Percentiles rank a stretch among this genome's conserved stretches.
These are phyloP conservation scores for Dunaliella sp. DNA, from an alignment of 139 green algal species.

Conservation along the genomic window DNA sequence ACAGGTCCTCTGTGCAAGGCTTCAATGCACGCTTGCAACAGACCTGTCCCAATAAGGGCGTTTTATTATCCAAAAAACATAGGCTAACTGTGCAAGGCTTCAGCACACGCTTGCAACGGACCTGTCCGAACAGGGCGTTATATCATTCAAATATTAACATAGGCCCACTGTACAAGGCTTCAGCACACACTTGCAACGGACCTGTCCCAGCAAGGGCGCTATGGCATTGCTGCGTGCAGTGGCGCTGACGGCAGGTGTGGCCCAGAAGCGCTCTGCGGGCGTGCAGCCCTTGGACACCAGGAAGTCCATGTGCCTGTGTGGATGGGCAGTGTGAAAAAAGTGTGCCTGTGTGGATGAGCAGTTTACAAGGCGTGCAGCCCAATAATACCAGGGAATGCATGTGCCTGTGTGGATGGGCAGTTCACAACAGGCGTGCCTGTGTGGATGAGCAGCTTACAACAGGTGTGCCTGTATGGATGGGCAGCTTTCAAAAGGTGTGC, in stretches of 20 bases:
- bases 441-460: background rate
- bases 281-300: slow-evolving; percentile 17
- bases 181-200: background rate
- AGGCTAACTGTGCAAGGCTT: too few relatives aligned
- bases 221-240: slow-evolving; percentile 27
- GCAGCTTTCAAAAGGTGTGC: background rate
- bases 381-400: background rate
- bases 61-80: too few relatives aligned
- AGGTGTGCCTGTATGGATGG: too few relatives aligned
- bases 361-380: background rate
- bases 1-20: too few relatives aligned
- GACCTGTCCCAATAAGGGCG: too few relatives aligned
- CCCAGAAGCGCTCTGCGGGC: slow-evolving; percentile 30
- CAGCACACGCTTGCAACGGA: too few relatives aligned
- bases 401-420: background rate
- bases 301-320: background rate
- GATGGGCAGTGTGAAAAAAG: too few relatives aligned
- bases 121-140: too few relatives aligned
- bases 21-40: too few relatives aligned
- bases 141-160: too few relatives aligned
- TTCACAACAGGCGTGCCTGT: background rate
- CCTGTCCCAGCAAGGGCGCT: slow-evolving; percentile 19
- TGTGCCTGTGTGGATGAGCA: background rate
- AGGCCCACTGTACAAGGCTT: too few relatives aligned
- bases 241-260: slow-evolving; percentile 21